Evolutionary conservation across 768 basidiomycete species (phyloP).

Genomic region (Inosperma sp.): DNA sequence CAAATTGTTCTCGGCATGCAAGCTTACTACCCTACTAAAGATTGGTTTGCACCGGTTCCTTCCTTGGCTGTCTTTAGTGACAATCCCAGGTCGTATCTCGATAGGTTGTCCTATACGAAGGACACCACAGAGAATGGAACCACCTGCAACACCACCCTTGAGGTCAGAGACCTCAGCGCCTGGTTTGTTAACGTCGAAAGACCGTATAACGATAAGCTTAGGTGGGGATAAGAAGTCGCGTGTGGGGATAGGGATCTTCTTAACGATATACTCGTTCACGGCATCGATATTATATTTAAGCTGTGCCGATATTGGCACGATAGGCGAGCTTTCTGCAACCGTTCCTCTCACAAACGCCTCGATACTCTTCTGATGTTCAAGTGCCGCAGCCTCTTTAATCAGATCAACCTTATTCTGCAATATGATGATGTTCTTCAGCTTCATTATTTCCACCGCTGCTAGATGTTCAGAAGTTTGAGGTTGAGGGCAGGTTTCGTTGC

Average conservation of each 20-base stretch:
- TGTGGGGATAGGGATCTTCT: conserved; percentile 89
- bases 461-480: conserved; percentile 99
- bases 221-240: conserved; percentile 92
- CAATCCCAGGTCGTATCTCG: conserved; percentile 95
- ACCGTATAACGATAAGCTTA: conserved; percentile 95
- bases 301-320: conserved; percentile 98
- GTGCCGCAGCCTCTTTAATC: conserved; percentile 90
- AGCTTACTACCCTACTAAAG: conserved; percentile 82
- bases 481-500: conserved; percentile 98
- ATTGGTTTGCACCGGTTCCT: conserved; percentile 91
- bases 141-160: conserved; percentile 97
- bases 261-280: conserved; percentile 97
- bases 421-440: conserved; percentile 95
- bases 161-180: conserved; percentile 95
- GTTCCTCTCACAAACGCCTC: conserved; percentile 97
- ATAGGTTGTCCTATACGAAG: conserved; percentile 88
- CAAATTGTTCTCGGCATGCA: too few relatives aligned
- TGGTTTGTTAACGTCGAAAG: conserved; percentile 99
- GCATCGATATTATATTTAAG: conserved; percentile 99
- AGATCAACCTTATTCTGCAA: conserved; percentile 98
- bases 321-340: conserved; percentile 94
- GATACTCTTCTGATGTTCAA: conserved; percentile 96
- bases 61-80: conserved; percentile 90
- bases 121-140: conserved; percentile 90
- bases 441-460: conserved; percentile 99